A percentile compares a stretch with the other conserved stretches of the same genome.
These are phyloP conservation scores for Globisporangium alternatum DNA, from an alignment of 352 stramenopile species.

Conservation along the genomic window DNA sequence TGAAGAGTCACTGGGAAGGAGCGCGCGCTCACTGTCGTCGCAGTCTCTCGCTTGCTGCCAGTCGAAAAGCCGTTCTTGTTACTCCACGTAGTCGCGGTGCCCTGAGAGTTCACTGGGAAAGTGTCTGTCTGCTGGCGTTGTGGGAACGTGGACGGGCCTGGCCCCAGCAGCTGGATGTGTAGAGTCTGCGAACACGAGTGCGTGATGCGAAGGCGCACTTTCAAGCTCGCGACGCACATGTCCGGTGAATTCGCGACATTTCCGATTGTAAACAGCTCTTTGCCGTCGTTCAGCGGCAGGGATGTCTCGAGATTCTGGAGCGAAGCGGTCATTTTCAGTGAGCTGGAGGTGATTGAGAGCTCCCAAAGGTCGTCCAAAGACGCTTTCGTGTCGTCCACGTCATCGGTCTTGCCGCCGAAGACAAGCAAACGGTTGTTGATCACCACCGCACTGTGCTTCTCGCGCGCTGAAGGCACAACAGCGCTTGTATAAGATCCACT, in stretches of 20 bases:
- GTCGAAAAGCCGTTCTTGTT: constrained; percentile 23
- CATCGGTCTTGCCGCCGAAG: constrained; percentile 47
- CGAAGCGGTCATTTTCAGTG: constrained; percentile 23
- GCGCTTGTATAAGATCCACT: constrained; percentile 8
- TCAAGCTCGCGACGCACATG: constrained; percentile 46
- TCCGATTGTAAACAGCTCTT: constrained; percentile 45
- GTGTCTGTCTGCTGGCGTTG: constrained; percentile 40
- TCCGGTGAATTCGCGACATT: constrained; percentile 29
- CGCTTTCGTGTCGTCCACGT: constrained; percentile 21
- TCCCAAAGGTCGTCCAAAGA: constrained; percentile 66
- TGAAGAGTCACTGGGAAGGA: constrained; percentile 53
- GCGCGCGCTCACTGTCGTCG: constrained; percentile 32
- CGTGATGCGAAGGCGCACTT: constrained; percentile 47
- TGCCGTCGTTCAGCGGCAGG: constrained; percentile 44
- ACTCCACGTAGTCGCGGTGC: constrained; percentile 44
- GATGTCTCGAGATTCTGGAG: constrained; percentile 37
- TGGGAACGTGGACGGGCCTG: constrained; percentile 51
- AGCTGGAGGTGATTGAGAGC: constrained; percentile 48
- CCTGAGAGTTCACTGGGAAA: constrained; percentile 36
- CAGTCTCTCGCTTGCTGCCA: constrained; percentile 30
- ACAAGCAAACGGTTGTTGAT: constrained; percentile 48
- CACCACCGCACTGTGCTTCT: constrained; percentile 60
- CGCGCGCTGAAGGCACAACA: constrained; percentile 29
- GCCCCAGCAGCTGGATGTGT: constrained; percentile 52
- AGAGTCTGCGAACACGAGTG: constrained; percentile 56